These are phyloP conservation scores for Penicillium macrosclerotiorum DNA, from an alignment of 495 filamentous ascomycete genomes.

Conservation along the genomic window DNA sequence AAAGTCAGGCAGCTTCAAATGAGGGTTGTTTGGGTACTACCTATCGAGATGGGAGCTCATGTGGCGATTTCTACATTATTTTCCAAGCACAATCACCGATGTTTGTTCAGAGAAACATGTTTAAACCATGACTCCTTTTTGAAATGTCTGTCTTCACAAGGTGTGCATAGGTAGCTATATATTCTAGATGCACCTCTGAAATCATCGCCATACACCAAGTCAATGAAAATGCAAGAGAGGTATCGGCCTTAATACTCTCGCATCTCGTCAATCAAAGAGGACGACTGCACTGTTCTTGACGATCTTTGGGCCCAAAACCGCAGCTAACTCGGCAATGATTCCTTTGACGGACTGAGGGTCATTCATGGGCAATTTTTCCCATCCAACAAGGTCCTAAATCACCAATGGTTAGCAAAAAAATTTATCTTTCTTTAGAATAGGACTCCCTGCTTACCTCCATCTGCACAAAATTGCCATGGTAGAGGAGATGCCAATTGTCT, in stretches of 20 bases:
- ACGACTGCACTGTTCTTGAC: slow-evolving; percentile 51
- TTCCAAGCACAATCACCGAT: neutral
- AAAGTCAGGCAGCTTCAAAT: slow-evolving; percentile 8
- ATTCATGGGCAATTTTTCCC: slow-evolving; percentile 58
- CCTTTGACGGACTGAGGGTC: slow-evolving; percentile 58
- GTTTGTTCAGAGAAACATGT: too few species aligned
- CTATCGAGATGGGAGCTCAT: neutral
- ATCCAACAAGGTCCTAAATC: slow-evolving; percentile 58
- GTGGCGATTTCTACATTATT: neutral
- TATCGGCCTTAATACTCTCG: neutral
- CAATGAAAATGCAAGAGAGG: neutral
- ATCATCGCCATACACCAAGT: neutral
- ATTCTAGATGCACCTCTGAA: too few species aligned
- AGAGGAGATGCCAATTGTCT: slow-evolving; percentile 52
- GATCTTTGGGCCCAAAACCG: slow-evolving; percentile 68
- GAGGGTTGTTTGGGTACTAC: neutral
- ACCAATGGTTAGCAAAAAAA: too few species aligned
- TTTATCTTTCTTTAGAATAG: too few species aligned
- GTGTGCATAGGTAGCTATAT: too few species aligned
- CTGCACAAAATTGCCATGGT: slow-evolving; percentile 40
- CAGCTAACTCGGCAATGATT: slow-evolving; percentile 71
- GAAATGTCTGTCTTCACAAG: too few species aligned
- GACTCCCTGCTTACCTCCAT: slow-evolving; percentile 42
- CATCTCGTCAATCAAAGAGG: slow-evolving; percentile 33
- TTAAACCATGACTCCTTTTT: neutral